These are phyloP conservation scores for Penicillium corylophilum DNA, from an alignment of 2,329 filamentous ascomycete genomes.

Conservation along the genomic window DNA sequence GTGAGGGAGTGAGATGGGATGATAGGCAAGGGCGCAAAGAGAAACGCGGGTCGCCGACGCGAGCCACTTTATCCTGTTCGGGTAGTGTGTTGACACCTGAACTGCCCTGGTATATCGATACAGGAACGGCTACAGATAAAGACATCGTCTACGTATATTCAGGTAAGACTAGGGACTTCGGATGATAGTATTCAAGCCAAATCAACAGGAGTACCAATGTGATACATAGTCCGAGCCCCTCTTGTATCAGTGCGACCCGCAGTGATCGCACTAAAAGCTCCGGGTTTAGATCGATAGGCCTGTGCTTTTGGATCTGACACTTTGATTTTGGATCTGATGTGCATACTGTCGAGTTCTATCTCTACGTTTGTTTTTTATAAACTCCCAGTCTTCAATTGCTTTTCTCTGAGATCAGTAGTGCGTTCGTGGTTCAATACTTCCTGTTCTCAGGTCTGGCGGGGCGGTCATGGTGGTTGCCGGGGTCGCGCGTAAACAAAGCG, in stretches of 20 bases:
- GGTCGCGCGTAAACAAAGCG: conserved; percentile 6
- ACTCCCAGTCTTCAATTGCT: background rate
- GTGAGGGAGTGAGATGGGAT: conserved; percentile 5
- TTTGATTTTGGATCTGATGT: background rate
- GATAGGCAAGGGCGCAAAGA: conserved; percentile 20
- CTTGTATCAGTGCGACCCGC: background rate
- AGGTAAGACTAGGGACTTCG: background rate
- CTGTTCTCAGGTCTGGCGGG: background rate
- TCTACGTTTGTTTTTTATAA: background rate
- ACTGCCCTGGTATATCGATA: background rate
- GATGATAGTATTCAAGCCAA: no score
- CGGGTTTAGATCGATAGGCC: background rate
- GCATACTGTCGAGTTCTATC: background rate
- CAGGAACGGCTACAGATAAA: background rate
- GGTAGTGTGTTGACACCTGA: conserved; percentile 13
- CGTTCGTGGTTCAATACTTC: background rate
- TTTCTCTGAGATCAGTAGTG: background rate
- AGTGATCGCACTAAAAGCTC: background rate
- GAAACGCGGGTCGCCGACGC: conserved; percentile 29
- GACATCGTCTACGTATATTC: background rate
- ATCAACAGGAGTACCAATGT: background rate
- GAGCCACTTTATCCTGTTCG: conserved; percentile 37
- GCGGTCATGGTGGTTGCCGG: conserved; percentile 3
- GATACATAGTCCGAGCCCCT: background rate
- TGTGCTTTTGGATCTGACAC: background rate